Base-by-base conservation (phyloP, 768 basidiomycete genomes). In the Fomitopsis serialis region DNA sequence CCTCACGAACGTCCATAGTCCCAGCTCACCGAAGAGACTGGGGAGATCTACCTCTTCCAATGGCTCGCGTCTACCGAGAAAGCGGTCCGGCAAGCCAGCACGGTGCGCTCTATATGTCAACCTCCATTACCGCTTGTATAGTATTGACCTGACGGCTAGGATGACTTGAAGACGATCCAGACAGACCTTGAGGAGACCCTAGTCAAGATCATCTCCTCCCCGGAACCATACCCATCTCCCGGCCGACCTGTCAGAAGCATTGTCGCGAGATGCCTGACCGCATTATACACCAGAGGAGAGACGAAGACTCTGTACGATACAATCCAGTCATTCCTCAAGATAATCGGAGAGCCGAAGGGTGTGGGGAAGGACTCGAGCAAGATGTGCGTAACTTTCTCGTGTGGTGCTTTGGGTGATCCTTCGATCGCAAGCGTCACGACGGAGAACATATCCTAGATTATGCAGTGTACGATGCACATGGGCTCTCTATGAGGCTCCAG, bases 241-340 rank as follows among this genome's bases (percentile, higher is more conserved):
- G 96, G 96, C 42, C 85, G 94, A 10, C 91, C 92, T 2, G 71
- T 93, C 42, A 81, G 96, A 37, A 85, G 87, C 54, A 74, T 92
- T 4, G 80, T 88, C 45, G 82, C 88, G 9, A 75, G 89, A 75
- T 93, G 92, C 62, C 70, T 98, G 44, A 68, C 90, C 42, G 66
- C 74, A 21, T 58, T 96, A 15, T 94, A 94, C 70, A 78, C 76
- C 32, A 80, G 84, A 17, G 90, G 89, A 60, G 95, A 98, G 66
- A 86, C 87, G 0, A 80, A 84, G 68, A 82, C 85, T 1, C 69
- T 98, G 52, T 98, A 94, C 60, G 96, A 99, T 63, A 88, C 89
- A 5, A 68, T 96, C 25, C 87, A 92, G 63, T 66, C 78, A 2
- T 79, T 97, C 54, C 69, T 96, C 50, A 89, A 82, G 70, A 77